A percentile compares a stretch with the other conserved stretches of the same genome.
phyloP scores from a whole-genome alignment of 495 filamentous ascomycete genomes.

The Talaromyces liani region DNA sequence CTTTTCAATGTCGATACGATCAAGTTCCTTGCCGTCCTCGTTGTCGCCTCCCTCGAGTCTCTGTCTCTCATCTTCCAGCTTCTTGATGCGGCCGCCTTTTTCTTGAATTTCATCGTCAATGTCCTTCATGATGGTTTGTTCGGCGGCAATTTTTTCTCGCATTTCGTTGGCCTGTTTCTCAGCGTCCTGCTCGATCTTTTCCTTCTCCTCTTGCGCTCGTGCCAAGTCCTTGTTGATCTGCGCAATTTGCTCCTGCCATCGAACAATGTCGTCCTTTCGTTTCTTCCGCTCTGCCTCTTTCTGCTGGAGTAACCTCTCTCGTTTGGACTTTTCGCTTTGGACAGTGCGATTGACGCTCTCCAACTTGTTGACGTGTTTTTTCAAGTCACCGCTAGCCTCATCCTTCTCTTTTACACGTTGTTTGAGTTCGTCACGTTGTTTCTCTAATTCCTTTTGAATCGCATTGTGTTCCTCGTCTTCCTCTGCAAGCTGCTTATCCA shows the following conservation, averaged over 20 bases:
- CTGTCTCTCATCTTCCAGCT: slow-evolving; percentile 52
- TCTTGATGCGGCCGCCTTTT: slow-evolving; percentile 53
- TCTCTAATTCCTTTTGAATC: slow-evolving; percentile 48
- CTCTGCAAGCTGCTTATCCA: slow-evolving; percentile 53
- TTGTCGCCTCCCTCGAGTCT: slow-evolving; percentile 38
- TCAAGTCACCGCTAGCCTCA: slow-evolving; percentile 71
- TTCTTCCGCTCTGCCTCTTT: slow-evolving; percentile 57
- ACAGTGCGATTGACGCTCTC: slow-evolving; percentile 80
- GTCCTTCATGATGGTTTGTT: slow-evolving; percentile 43
- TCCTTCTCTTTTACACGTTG: slow-evolving; percentile 77
- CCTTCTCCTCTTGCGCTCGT: slow-evolving; percentile 40
- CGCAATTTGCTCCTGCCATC: slow-evolving; percentile 49
- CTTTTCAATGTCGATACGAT: slow-evolving; percentile 48
- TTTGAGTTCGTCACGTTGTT: slow-evolving; percentile 65
- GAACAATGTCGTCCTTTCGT: slow-evolving; percentile 49
- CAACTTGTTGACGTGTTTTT: slow-evolving; percentile 69
- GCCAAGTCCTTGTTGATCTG: slow-evolving; percentile 42
- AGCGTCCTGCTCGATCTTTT: slow-evolving; percentile 33
- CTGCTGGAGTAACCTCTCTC: slow-evolving; percentile 58
- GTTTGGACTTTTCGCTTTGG: slow-evolving; percentile 69
- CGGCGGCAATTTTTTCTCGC: slow-evolving; percentile 43
- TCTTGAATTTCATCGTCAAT: slow-evolving; percentile 58
- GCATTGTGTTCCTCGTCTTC: slow-evolving; percentile 68
- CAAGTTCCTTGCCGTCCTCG: slow-evolving; percentile 41
- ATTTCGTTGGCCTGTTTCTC: slow-evolving; percentile 41